Evolutionary conservation across 352 stramenopile species (phyloP).

Genomic region (Phytophthora tubulina): DNA sequence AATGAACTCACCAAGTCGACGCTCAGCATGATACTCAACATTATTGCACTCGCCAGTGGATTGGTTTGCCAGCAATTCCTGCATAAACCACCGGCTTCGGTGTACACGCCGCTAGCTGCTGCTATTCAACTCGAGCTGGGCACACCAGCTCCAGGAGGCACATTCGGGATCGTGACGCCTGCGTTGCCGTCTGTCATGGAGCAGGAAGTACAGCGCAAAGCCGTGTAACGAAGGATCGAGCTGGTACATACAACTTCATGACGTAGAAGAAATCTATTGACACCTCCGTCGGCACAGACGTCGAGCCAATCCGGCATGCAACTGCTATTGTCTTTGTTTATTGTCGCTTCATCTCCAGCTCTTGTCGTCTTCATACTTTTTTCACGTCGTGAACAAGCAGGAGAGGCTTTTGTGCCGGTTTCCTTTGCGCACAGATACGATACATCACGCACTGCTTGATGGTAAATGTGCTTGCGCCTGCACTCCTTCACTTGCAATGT

Average conservation of each 20-base stretch:
- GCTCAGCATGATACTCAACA: conserved; percentile 63
- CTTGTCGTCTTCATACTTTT: conserved; percentile 10
- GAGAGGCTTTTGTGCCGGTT: neutral
- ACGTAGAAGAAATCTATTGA: conserved; percentile 18
- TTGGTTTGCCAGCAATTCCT: conserved; percentile 71
- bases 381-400: conserved; percentile 13
- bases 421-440: conserved; percentile 19
- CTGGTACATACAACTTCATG: neutral
- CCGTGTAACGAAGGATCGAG: conserved; percentile 13
- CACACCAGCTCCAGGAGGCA: conserved; percentile 26
- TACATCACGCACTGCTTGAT: conserved; percentile 27
- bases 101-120: conserved; percentile 46
- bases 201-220: conserved; percentile 33
- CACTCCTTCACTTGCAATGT: neutral
- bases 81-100: conserved; percentile 45
- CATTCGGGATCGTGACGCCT: conserved; percentile 35
- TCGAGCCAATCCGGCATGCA: conserved; percentile 15
- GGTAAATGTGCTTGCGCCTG: conserved; percentile 5
- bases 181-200: conserved; percentile 22
- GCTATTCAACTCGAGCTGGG: conserved; percentile 42
- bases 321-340: conserved; percentile 32
- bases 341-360: conserved; percentile 25
- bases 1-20: conserved; percentile 76
- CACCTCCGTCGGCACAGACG: conserved; percentile 16
- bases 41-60: conserved; percentile 56